Base-by-base conservation (phyloP, 306 rosid genomes). In the Ochetophila trinervis region DNA sequence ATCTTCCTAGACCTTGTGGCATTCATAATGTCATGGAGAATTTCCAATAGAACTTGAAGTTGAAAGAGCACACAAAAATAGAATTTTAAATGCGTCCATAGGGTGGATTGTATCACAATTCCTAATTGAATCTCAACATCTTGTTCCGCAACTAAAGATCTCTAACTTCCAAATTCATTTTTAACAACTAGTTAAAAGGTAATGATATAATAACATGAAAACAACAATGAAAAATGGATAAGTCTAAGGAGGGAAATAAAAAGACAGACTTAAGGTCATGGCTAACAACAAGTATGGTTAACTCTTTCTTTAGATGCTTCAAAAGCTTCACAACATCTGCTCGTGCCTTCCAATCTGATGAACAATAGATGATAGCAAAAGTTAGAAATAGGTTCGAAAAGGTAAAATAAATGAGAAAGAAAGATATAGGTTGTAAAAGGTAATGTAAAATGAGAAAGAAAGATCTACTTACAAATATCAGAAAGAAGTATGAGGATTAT, bases 341-440 rank as follows among this genome's bases (percentile, higher is more conserved):
- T 20, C 91, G 95, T 57, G 96, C 96, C 77, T 87, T 89, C 98
- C 96, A 92, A 87, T 89, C 98, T 92, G 78, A 74, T 42, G 61
- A 79, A 20, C 36, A 16, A 35, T 50, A 11, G 48, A 21, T 62
- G 71, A 63, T 24, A 74, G 72, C 35, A 53, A 70, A 52, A 71
- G 45, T 67, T 68, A 10, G 45, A 0, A 40, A 1, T 37, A 1
- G 44, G 44, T 5, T 20, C n/a, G 36, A 70, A 22, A 32, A 59
- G 72, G 60, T n/a, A n/a, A n/a, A n/a, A n/a, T n/a, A 2, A 42
- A 49, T 37, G 19, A n/a, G 57, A 55, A 42, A 20, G 49, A 60
- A 57, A 56, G 45, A n/a, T 19, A 1, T 37, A 1, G 44, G 44
- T 5, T 20, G 20, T 30, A 70, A 22, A 32, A 59, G 72, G 52